Base-by-base conservation (phyloP, 2,329 filamentous ascomycete species). In the Emericellopsis atlantica region DNA sequence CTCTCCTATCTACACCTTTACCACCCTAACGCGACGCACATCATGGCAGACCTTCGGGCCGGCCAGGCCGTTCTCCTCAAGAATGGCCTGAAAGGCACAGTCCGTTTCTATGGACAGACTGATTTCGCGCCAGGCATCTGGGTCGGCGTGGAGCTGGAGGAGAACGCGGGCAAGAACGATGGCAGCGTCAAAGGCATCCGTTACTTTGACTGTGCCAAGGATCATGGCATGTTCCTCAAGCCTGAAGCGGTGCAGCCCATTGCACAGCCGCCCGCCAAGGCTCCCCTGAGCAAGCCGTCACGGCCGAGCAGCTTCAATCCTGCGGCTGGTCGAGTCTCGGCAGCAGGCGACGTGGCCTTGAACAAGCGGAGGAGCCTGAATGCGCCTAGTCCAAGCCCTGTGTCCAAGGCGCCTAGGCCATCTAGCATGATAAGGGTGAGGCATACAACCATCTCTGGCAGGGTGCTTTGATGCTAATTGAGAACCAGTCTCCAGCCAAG, bases 141-240 rank as follows among this genome's bases (percentile, higher is more conserved):
- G 87, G 70, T 95, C 44, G 90, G 90, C 48, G 76, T 96, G 44
- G 89, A 95, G 66, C 75, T 96, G 43, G 79, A 87, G 40, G 82
- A 86, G 37, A 69, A 80, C 40, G 76, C 74, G 16, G 90, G 92
- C 26, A 96, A 96, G 67, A 96, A 96, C 53, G 87, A 96, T 70
- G 90, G 90, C 48, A 82, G 84, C 42, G 86, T 96, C 37, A 77
- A 90, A 59, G 89, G 87, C 46, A 76, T 86, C 55, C 72, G 86
- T 16, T 96, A 96, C 58, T 96, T 95, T 52, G 78, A 89, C 39
- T 96, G 90, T 62, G 72, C 56, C 61, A 81, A 74, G 76, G 86
- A 69, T 33, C 69, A 69, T 48, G 79, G 79, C 55, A 92, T 98
- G 77, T 96, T 98, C 54, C 75, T 95, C 42, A 76, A 85, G 46